Percentiles rank a stretch among this genome's conserved stretches.
Conservation (phyloP, 225 moss, liverwort and hornwort genomes). For the Physcomitrium patens region DNA sequence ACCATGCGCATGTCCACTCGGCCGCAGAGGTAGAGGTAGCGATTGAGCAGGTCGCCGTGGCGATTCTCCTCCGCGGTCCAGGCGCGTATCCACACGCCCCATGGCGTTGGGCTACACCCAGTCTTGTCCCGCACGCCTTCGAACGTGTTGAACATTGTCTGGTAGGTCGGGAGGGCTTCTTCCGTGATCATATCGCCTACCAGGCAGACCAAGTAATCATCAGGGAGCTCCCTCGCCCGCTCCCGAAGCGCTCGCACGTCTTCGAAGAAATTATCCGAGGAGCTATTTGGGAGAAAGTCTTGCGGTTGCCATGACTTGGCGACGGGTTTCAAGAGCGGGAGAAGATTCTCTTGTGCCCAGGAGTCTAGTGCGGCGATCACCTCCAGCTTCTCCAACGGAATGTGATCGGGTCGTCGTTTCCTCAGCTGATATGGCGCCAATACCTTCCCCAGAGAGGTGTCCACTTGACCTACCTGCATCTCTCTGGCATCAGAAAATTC, state of each 20-base stretch:
- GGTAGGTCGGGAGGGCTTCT: slow-evolving; percentile 61
- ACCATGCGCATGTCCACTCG: slow-evolving; percentile 70
- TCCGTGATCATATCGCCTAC: slow-evolving; percentile 54
- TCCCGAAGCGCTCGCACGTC: slow-evolving; percentile 22
- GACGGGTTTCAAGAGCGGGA: slow-evolving; percentile 30
- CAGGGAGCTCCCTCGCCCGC: slow-evolving; percentile 30
- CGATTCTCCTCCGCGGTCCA: slow-evolving; percentile 78
- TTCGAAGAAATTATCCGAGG: slow-evolving; percentile 32
- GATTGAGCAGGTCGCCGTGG: slow-evolving; percentile 68
- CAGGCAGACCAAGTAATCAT: slow-evolving; percentile 35
- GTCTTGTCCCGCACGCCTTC: slow-evolving; percentile 64
- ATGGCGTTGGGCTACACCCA: slow-evolving; percentile 53
- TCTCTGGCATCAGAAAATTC: too few relatives aligned
- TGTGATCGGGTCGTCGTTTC: slow-evolving; percentile 1
- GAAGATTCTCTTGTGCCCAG: slow-evolving; percentile 29
- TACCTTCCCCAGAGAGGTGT: slow-evolving; percentile 6
- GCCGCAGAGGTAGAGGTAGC: slow-evolving; percentile 67
- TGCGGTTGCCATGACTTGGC: slow-evolving; percentile 38
- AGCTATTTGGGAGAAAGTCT: slow-evolving; percentile 31
- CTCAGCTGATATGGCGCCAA: slow-evolving; percentile 5
- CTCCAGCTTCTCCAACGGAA: slow-evolving; percentile 21
- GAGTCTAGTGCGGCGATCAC: slow-evolving; percentile 27
- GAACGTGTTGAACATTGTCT: slow-evolving; percentile 64
- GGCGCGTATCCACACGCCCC: slow-evolving; percentile 65
- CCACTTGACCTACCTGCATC: too few relatives aligned